Evolutionary conservation across 2,329 filamentous ascomycete genomes (phyloP), one percentile per base, ranked within the genome.

Genomic region (Exophiala oligosperma): DNA sequence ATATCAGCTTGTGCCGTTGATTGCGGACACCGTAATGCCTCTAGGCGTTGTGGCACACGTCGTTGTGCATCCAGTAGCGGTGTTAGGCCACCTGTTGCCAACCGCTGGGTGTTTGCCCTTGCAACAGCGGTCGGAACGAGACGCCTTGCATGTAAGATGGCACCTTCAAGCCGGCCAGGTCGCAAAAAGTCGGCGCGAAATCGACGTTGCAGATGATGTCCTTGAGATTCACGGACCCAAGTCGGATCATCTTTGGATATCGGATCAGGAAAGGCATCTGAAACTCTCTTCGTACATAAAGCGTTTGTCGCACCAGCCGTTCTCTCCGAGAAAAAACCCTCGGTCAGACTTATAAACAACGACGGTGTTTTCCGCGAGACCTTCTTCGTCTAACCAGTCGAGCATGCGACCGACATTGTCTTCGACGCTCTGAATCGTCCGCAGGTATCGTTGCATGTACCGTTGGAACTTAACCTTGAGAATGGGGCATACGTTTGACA

Each of bases 201-300:
- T 83, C 81, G 2, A 83, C 81, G 54, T 83, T 83, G 64, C 74
- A 76, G 52, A 83, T 73, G 21, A 82, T 81, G 59, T 81, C 79
- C 52, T 77, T 64, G 59, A 74, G 79, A 17, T 17, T 17, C 0
- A 80, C 68, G 0, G 68, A 70, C 0, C 73, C 72, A 0, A 74
- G 56, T 1, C 53, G 43, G 55, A 82, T 80, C 51, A 72, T 72
- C 0, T 50, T 58, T 0, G 81, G 80, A 48, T 79, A 80, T 0
- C 77, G 74, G 7, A 80, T 72, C 2, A 83, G 65, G 49, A 83
- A 80, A 0, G 81, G 80, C 81, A 83, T 83, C 67, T 83, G 80
- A 83, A 83, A 12, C 72, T 76, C 67, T 83, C 79, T 60, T 84
- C 80, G 67, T 83, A 83, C 77, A 83, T 82, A 67, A 83, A 82